Conservation (phyloP, 768 basidiomycete genomes). For the Leccinum arenicola region DNA sequence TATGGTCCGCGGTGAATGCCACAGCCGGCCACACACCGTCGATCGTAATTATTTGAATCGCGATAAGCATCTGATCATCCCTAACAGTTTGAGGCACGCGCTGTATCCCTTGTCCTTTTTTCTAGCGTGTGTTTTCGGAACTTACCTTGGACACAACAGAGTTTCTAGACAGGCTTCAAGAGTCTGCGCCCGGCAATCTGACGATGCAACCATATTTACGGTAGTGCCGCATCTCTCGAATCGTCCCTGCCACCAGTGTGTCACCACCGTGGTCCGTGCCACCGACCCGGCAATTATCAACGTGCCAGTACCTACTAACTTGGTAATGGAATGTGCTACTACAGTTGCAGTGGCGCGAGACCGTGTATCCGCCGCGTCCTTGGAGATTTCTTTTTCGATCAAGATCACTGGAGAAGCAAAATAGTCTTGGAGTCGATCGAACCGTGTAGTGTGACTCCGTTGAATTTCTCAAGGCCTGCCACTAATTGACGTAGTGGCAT, state of each 20-base stretch:
- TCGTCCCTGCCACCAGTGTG: constrained; percentile 3
- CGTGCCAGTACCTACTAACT: background rate
- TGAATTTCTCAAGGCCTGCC: background rate
- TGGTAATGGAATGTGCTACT: background rate
- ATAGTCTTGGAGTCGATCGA: background rate
- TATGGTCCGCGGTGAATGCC: background rate
- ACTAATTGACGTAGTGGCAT: background rate
- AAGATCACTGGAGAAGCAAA: background rate
- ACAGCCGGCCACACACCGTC: constrained; percentile 14
- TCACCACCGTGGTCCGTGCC: background rate
- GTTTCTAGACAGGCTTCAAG: background rate
- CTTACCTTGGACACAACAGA: background rate
- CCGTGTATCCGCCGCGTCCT: background rate
- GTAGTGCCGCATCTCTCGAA: background rate
- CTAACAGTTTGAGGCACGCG: constrained; percentile 24
- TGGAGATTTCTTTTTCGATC: background rate
- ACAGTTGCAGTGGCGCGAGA: background rate
- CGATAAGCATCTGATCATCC: constrained; percentile 5
- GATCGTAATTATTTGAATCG: constrained; percentile 23
- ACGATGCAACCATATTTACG: background rate
- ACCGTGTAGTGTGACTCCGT: background rate
- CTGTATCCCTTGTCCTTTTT: background rate
- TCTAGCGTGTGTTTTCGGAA: background rate
- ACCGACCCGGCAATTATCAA: background rate
- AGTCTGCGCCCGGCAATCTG: constrained; percentile 14